These are phyloP conservation scores for Mortierella polycephala DNA, from an alignment of 371 early-diverging fungal species.

Conservation along the genomic window DNA sequence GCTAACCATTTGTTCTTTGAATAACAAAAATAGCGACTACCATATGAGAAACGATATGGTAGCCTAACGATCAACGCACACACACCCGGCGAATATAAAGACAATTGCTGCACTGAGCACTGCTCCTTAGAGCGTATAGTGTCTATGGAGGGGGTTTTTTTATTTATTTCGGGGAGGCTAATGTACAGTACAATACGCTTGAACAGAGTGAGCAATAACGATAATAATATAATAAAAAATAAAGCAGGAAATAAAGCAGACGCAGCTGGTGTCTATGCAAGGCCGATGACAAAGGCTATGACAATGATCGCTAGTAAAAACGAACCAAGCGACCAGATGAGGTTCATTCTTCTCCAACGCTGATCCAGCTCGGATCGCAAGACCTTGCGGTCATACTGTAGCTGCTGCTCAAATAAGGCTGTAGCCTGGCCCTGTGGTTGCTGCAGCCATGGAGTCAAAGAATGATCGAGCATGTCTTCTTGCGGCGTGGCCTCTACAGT, in stretches of 20 bases:
- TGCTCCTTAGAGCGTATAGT: too few relatives aligned
- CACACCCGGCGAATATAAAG: background rate
- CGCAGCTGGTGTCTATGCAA: background rate
- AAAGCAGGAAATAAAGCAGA: background rate
- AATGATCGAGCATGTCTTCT: too few relatives aligned
- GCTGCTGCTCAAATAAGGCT: constrained; percentile 30
- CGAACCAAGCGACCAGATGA: constrained; percentile 31
- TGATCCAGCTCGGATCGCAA: constrained; percentile 31
- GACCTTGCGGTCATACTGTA: constrained; percentile 25
- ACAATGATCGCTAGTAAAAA: constrained; percentile 24
- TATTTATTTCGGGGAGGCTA: too few relatives aligned
- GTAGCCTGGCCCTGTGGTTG: constrained; percentile 3
- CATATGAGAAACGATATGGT: constrained; percentile 12
- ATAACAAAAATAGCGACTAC: constrained; percentile 6
- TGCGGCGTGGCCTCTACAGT: background rate
- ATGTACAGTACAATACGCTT: too few relatives aligned
- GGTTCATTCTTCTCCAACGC: constrained; percentile 32
- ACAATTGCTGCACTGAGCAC: too few relatives aligned
- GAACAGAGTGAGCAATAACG: background rate
- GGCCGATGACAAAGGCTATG: constrained; percentile 14
- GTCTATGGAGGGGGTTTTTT: too few relatives aligned
- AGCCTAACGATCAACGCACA: background rate
- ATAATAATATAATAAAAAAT: constrained; percentile 1
- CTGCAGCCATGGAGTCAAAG: background rate
- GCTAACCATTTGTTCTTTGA: background rate